A percentile compares a stretch with the other conserved stretches of the same genome.
phyloP scores from a whole-genome alignment of 495 filamentous ascomycete genomes.

The Lophiotrema nucula region DNA sequence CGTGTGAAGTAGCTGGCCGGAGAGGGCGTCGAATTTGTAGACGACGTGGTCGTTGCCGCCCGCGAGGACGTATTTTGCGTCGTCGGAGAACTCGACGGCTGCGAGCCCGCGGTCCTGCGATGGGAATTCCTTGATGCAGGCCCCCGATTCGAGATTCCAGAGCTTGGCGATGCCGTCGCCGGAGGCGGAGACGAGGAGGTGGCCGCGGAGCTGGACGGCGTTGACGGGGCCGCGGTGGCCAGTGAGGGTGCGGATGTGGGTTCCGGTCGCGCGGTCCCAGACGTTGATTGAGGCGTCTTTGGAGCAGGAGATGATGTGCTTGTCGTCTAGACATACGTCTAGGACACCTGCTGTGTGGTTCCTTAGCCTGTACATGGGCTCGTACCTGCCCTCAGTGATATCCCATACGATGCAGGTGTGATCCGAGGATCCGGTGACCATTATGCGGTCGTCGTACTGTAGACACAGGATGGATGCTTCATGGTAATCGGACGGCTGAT shows the following conservation, averaged over 20 bases:
- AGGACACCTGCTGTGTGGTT: constrained; percentile 84
- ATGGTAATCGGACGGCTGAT: constrained; percentile 55
- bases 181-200: constrained; percentile 85
- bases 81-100: constrained; percentile 92
- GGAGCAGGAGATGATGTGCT: constrained; percentile 91
- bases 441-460: constrained; percentile 85
- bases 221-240: constrained; percentile 93
- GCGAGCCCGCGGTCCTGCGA: constrained; percentile 88
- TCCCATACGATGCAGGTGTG: constrained; percentile 89
- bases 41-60: constrained; percentile 93
- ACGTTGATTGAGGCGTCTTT: constrained; percentile 91
- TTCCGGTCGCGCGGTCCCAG: constrained; percentile 81
- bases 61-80: constrained; percentile 81
- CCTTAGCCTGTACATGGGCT: constrained; percentile 70
- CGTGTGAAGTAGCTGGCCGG: constrained; percentile 74
- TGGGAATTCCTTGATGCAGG: constrained; percentile 80
- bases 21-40: constrained; percentile 90
- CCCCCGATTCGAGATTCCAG: constrained; percentile 86
- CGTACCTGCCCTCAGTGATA: constrained; percentile 61
- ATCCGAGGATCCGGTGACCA: constrained; percentile 94
- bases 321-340: constrained; percentile 86
- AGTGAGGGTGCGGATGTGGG: constrained; percentile 67
- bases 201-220: constrained; percentile 87
- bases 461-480: constrained; percentile 90
- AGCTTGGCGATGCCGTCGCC: constrained; percentile 90